These are phyloP conservation scores for Phyllostachys edulis DNA, from an alignment of 176 grass and related monocot genomes.

Conservation along the genomic window DNA sequence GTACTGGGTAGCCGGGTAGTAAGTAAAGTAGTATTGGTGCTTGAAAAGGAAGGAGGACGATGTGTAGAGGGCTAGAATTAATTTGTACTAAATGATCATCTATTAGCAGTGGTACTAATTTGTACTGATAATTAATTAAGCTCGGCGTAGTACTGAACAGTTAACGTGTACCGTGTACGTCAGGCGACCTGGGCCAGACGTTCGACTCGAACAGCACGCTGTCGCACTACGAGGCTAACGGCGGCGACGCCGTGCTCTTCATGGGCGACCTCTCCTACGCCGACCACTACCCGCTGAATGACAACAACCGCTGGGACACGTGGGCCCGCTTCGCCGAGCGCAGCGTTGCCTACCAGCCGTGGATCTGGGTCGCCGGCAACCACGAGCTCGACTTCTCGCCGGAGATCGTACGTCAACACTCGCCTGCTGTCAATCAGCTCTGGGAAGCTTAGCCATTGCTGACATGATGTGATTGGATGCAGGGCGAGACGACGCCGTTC, in stretches of 20 bases:
- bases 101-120: not conserved
- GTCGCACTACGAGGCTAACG: constrained; percentile 48
- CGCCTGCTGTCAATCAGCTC: not conserved
- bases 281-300: constrained; percentile 51
- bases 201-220: constrained; percentile 70
- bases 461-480: not conserved
- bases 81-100: not conserved
- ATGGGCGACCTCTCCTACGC: constrained; percentile 74
- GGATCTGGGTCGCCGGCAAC: constrained; percentile 71
- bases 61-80: not conserved
- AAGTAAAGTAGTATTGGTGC: too few relatives aligned
- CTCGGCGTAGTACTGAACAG: not conserved
- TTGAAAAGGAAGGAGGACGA: too few relatives aligned
- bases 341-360: constrained; percentile 60
- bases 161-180: too few relatives aligned
- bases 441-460: not conserved
- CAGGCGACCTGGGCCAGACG: constrained; percentile 76
- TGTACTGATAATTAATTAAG: not conserved
- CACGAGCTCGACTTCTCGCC: constrained; percentile 68
- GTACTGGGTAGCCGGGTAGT: too few relatives aligned
- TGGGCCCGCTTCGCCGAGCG: constrained; percentile 65
- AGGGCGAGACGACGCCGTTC: constrained; percentile 51
- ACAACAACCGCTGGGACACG: constrained; percentile 72
- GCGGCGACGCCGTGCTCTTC: constrained; percentile 51
- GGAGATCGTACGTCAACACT: constrained; percentile 15